Evolutionary conservation across 306 rosid species (phyloP).

Genomic region (Fragaria ananassa): DNA sequence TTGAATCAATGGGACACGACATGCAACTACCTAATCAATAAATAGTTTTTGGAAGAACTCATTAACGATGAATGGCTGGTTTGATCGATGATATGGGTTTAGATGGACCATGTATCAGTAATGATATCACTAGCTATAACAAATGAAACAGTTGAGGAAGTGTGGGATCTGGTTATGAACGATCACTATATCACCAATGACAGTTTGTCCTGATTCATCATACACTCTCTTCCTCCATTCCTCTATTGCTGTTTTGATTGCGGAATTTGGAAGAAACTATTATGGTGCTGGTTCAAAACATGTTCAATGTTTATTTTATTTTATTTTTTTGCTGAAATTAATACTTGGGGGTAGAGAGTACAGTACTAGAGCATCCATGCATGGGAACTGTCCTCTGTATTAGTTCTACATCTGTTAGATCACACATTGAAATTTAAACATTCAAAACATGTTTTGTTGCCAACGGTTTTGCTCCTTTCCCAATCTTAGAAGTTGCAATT

Average conservation of each 20-base stretch:
- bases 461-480: too few species aligned
- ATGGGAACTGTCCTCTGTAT: background rate
- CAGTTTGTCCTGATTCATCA: constrained; percentile 2
- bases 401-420: background rate
- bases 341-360: background rate
- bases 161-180: background rate
- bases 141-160: constrained; percentile 17
- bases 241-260: background rate
- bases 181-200: background rate
- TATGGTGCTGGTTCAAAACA: background rate
- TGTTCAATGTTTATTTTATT: background rate
- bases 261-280: background rate
- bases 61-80: background rate
- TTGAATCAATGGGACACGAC: background rate
- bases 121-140: background rate
- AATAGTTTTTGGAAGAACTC: background rate
- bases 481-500: too few species aligned
- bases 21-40: background rate
- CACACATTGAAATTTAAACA: background rate
- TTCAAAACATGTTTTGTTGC: background rate
- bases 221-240: background rate
- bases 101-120: constrained; percentile 11
- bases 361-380: background rate
- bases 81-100: constrained; percentile 4
- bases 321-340: background rate